These are phyloP conservation scores for Pezicula carpinea DNA, from an alignment of 2,329 filamentous ascomycete species.

Conservation along the genomic window DNA sequence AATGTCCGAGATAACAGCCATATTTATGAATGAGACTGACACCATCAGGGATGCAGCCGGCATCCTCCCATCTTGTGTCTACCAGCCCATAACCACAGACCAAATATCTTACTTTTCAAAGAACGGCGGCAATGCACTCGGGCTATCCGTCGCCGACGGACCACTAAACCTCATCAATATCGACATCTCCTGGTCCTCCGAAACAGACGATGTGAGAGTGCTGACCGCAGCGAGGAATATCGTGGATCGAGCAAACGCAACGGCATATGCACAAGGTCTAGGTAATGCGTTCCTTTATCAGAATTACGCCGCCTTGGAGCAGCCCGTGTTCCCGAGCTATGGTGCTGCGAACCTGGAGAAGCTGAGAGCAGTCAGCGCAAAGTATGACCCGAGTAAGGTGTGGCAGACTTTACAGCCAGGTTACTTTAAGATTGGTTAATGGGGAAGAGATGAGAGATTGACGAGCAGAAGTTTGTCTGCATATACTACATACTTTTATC, in stretches of 20 bases:
- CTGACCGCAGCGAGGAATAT: constrained; percentile 23
- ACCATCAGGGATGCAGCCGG: constrained; percentile 8
- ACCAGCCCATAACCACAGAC: constrained; percentile 38
- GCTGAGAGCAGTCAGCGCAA: constrained; percentile 17
- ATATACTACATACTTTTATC: no score
- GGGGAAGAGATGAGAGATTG: background rate
- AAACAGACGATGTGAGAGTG: constrained; percentile 31
- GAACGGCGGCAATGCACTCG: constrained; percentile 27
- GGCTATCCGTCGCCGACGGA: constrained; percentile 10
- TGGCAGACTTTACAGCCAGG: constrained; percentile 30
- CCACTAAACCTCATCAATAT: constrained; percentile 17
- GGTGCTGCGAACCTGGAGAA: constrained; percentile 29
- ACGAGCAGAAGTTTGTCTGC: background rate
- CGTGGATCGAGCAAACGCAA: constrained; percentile 18
- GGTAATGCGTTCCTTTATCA: constrained; percentile 35
- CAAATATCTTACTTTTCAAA: constrained; percentile 31
- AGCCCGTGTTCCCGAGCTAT: constrained; percentile 32
- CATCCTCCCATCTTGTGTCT: constrained; percentile 11
- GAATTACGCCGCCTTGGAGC: constrained; percentile 33
- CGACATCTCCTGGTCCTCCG: constrained; percentile 23
- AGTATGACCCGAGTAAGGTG: constrained; percentile 24
- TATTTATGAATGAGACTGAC: constrained; percentile 16
- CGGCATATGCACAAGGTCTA: constrained; percentile 28
- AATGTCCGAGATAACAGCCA: constrained; percentile 13
- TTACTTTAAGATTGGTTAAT: constrained; percentile 33